Base-by-base conservation (phyloP, 352 stramenopile genomes). In the Phytophthora meadii region DNA sequence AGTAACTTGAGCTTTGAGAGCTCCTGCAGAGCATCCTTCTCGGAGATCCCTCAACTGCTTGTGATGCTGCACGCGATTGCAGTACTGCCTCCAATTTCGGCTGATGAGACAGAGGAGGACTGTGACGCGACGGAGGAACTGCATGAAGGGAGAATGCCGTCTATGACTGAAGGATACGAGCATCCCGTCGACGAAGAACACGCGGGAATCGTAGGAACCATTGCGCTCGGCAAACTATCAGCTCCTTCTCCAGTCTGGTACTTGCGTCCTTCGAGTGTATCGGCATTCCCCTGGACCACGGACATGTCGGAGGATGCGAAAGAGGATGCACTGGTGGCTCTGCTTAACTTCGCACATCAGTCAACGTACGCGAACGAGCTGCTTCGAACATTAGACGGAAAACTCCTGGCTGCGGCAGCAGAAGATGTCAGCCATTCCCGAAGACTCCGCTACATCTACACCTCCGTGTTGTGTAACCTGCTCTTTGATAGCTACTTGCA, bases 401-500 rank as follows among this genome's bases (percentile, higher is more conserved):
- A 84, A 36, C 65, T 71, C 3, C 53, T 91, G 12, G 76, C 83
- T 5, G 47, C 55, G 1, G 76, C 77, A 27, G 79, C 84, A 1
- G 74, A 81, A 17, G 69, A 82, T 8, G 24, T 65, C 2, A 61
- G 55, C 1, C 65, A 80, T 56, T 88, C 81, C 0, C 54, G 55
- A 30, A 61, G 69, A 5, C 70, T 92, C 19, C 77, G 82, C 22
- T 92, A 90, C 42, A 70, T 88, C 1, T 90, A 93, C 51, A 58
- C 71, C 5, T 67, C 87, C 1, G 73, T 92, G 25, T 34, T 94
- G 1, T 88, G 76, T 54, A 92, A 93, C 36, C 45, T 92, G 25
- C 56, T 92, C 8, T 91, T 94, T 40, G 80, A 93, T 40, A 84
- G 46, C 27, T 77, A 79, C 4, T 55, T 93, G 7, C 87, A 92